phyloP scores from a whole-genome alignment of 2,329 filamentous ascomycete genomes.

The Paracamarosporium sp. region DNA sequence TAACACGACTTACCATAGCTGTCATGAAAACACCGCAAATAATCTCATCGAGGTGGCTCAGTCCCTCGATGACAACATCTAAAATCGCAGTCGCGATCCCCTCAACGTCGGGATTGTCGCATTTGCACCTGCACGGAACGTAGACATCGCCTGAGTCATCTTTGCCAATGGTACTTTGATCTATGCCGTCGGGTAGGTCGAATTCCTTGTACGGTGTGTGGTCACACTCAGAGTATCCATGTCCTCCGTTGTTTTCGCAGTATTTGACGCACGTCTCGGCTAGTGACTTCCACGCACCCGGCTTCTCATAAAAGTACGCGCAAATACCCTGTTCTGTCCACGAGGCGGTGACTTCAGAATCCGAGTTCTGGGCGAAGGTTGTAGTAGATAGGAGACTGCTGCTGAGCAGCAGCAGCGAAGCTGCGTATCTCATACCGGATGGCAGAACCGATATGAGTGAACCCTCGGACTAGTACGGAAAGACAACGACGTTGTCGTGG shows the following conservation, averaged over 20 bases:
- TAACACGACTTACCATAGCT: not conserved
- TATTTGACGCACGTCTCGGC: constrained; percentile 11
- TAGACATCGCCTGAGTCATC: constrained; percentile 4
- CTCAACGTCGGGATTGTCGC: constrained; percentile 9
- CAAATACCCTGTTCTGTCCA: constrained; percentile 1
- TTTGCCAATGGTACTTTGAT: not conserved
- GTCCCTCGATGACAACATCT: constrained; percentile 5
- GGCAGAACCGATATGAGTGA: not conserved
- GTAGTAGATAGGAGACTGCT: not conserved
- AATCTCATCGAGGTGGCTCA: constrained; percentile 8
- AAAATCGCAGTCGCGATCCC: constrained; percentile 1
- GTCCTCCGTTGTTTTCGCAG: constrained; percentile 9
- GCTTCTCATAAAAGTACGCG: constrained; percentile 9
- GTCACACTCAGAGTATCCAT: constrained; percentile 12
- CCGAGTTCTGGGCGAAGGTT: constrained; percentile 1
- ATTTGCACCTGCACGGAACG: constrained; percentile 5
- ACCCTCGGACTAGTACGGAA: not conserved
- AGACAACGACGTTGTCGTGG: not conserved
- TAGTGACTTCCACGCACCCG: not conserved
- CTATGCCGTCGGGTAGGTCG: not conserved
- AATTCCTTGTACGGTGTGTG: not conserved
- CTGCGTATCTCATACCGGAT: not conserved
- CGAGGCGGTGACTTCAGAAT: not conserved
- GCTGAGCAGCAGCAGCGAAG: constrained; percentile 2
- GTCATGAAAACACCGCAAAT: constrained; percentile 11